phyloP scores from a whole-genome alignment of 768 basidiomycete species.

The Nidularia pulvinata region DNA sequence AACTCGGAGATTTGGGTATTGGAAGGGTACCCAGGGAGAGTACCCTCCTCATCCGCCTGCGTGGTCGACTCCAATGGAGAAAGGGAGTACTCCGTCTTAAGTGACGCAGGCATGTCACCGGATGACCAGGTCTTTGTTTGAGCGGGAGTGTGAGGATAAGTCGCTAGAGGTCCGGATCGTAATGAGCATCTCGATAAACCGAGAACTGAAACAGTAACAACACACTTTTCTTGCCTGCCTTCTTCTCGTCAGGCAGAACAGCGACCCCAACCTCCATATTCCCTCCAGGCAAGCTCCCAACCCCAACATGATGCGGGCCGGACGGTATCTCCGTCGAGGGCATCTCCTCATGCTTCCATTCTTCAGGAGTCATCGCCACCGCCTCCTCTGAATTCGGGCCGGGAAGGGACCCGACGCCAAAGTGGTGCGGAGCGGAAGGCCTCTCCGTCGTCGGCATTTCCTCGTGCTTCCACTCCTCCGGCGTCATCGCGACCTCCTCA shows the following conservation, averaged over 20 bases:
- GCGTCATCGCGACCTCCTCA: slow-evolving; percentile 43
- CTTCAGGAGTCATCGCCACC: slow-evolving; percentile 50
- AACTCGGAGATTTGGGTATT: slow-evolving; percentile 9
- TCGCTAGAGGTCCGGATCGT: neutral
- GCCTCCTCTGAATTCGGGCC: slow-evolving; percentile 40
- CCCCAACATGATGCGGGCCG: slow-evolving; percentile 8
- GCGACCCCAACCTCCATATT: slow-evolving; percentile 13
- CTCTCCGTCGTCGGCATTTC: slow-evolving; percentile 11
- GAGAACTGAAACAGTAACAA: neutral
- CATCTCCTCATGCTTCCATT: slow-evolving; percentile 20
- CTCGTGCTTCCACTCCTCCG: slow-evolving; percentile 35
- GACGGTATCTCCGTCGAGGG: slow-evolving; percentile 12
- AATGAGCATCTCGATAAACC: neutral
- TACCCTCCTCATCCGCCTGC: slow-evolving; percentile 3
- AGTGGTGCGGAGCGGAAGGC: slow-evolving; percentile 9
- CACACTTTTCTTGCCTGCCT: neutral
- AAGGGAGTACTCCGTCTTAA: slow-evolving; percentile 3
- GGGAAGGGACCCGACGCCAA: slow-evolving; percentile 50
- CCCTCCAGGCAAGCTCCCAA: slow-evolving; percentile 13
- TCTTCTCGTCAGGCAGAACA: slow-evolving; percentile 12
- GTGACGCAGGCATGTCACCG: neutral
- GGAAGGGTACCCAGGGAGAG: slow-evolving; percentile 16
- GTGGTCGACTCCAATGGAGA: neutral
- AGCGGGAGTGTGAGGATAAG: too few species aligned
- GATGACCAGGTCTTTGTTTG: too few species aligned